Evolutionary conservation across 2,329 filamentous ascomycete genomes (phyloP).

Genomic region (Metarhizium robertsii): DNA sequence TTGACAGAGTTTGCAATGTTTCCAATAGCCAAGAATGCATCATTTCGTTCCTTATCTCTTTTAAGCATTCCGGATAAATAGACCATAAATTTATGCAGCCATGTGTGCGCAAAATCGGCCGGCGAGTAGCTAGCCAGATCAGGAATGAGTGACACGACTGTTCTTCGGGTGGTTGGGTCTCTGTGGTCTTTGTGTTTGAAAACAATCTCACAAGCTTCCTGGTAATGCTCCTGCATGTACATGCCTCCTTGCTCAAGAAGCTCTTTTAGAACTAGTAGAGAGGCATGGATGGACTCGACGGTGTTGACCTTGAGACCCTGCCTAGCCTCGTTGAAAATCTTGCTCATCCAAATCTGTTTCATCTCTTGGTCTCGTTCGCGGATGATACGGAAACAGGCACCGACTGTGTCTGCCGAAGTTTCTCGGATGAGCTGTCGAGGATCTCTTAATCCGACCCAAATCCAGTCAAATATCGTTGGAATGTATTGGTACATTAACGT

Average conservation of each 20-base stretch:
- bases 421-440: constrained; percentile 84
- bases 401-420: constrained; percentile 86
- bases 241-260: constrained; percentile 90
- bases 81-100: constrained; percentile 94
- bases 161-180: constrained; percentile 77
- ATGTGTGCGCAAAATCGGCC: constrained; percentile 75
- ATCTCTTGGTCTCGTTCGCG: constrained; percentile 83
- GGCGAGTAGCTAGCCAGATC: constrained; percentile 90
- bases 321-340: constrained; percentile 81
- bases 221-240: constrained; percentile 97
- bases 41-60: constrained; percentile 87
- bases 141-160: constrained; percentile 84
- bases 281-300: constrained; percentile 87
- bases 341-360: constrained; percentile 78
- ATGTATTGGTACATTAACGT: constrained; percentile 95
- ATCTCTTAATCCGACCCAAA: constrained; percentile 91
- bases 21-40: constrained; percentile 91
- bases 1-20: constrained; percentile 95
- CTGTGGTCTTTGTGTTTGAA: constrained; percentile 88
- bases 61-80: constrained; percentile 91
- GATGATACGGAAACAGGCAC: constrained; percentile 92
- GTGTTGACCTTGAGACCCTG: constrained; percentile 71
- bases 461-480: constrained; percentile 87
- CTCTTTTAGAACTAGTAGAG: constrained; percentile 84
- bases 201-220: constrained; percentile 86